Conservation (phyloP, 495 filamentous ascomycete genomes). For the Hyaloscypha hepaticicola region DNA sequence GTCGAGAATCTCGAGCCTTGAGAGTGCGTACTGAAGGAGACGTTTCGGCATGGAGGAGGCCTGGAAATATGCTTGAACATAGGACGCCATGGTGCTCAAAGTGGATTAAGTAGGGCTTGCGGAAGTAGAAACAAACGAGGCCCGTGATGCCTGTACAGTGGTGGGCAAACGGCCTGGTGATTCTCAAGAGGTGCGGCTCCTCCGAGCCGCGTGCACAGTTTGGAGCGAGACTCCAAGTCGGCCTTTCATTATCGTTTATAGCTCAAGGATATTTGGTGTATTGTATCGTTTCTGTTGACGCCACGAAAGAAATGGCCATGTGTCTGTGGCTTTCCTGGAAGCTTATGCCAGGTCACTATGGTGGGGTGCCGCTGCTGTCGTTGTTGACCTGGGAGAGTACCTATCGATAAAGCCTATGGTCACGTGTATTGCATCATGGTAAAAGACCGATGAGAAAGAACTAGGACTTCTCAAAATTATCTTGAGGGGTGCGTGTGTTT, state of each 20-base stretch:
- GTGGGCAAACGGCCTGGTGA: neutral
- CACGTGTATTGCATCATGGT: too few species aligned
- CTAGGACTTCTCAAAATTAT: too few species aligned
- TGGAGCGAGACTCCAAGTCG: constrained; percentile 10
- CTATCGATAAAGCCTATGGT: neutral
- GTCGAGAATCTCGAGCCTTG: constrained; percentile 77
- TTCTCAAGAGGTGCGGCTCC: constrained; percentile 18
- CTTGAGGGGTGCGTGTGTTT: too few species aligned
- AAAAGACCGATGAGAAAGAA: too few species aligned
- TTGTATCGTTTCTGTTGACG: neutral
- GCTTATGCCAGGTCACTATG: constrained; percentile 2
- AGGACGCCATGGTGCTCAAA: constrained; percentile 46
- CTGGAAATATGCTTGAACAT: constrained; percentile 68
- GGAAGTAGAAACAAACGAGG: neutral
- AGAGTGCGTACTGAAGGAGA: constrained; percentile 76
- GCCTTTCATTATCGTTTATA: constrained; percentile 16
- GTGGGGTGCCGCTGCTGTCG: neutral
- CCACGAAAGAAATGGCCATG: neutral
- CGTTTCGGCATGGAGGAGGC: constrained; percentile 80
- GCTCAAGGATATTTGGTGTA: neutral
- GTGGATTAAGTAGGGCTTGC: neutral
- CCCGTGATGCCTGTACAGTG: neutral
- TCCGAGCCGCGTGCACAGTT: constrained; percentile 25
- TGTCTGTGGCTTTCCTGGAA: constrained; percentile 6
- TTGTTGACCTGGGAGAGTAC: neutral